Conservation (phyloP, 148 eudicot species). For the Rhododendron mucronatum region DNA sequence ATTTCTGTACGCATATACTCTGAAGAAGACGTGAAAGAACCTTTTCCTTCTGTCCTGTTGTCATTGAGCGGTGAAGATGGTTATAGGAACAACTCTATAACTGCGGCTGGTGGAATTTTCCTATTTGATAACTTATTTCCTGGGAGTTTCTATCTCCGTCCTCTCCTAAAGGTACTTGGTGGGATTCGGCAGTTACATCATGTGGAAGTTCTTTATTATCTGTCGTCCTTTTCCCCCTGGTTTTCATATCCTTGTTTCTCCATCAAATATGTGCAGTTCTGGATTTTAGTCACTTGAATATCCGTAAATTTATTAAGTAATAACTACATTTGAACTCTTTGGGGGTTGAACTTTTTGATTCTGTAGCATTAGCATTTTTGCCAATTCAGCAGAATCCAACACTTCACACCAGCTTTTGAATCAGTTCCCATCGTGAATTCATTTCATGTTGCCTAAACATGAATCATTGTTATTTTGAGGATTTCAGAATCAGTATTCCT, state of each 20-base stretch:
- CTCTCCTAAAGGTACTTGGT: slow-evolving; percentile 76
- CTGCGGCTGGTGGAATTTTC: slow-evolving; percentile 79
- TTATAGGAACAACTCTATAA: slow-evolving; percentile 85
- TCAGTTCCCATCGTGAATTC: not conserved
- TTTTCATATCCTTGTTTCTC: not conserved
- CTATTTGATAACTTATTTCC: slow-evolving; percentile 75
- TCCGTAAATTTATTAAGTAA: not conserved
- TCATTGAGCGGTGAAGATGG: slow-evolving; percentile 99
- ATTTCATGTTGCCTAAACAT: not conserved
- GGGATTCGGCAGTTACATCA: not conserved
- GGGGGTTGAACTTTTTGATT: not conserved
- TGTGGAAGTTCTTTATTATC: not conserved
- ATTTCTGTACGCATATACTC: slow-evolving; percentile 65
- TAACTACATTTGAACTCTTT: not conserved
- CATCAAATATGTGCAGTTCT: not conserved
- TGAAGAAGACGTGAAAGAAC: slow-evolving; percentile 61
- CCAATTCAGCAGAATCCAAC: not conserved
- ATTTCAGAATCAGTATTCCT: not conserved
- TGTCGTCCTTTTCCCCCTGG: not conserved
- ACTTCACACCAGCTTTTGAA: not conserved
- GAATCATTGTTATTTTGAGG: not conserved
- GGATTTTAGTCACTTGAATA: not conserved
- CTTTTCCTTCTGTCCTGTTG: slow-evolving; percentile 81
- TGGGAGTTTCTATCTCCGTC: slow-evolving; percentile 97
- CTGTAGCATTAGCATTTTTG: not conserved